These are phyloP conservation scores for Nicotiana rustica DNA, from an alignment of 305 asterid species.

Conservation along the genomic window DNA sequence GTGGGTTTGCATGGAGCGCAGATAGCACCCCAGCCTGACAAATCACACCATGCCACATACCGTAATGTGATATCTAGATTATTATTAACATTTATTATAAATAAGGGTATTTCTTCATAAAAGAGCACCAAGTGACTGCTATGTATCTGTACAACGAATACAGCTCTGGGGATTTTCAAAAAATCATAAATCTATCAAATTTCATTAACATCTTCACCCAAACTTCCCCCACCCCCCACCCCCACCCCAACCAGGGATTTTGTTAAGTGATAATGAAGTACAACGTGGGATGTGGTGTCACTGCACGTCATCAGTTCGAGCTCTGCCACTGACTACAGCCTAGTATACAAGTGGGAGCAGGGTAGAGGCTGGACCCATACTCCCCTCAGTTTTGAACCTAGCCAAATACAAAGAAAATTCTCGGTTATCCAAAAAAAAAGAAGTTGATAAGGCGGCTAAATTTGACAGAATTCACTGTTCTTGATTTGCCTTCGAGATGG, in stretches of 20 bases:
- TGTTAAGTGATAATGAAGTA: background rate
- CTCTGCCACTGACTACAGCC: conserved; percentile 7
- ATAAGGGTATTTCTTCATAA: background rate
- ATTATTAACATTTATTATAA: background rate
- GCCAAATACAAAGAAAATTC: background rate
- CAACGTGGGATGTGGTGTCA: background rate
- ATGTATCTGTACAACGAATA: background rate
- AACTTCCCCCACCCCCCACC: background rate
- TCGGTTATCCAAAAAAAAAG: background rate
- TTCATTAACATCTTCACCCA: background rate
- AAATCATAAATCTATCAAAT: background rate
- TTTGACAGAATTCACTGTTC: background rate
- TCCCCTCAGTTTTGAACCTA: background rate
- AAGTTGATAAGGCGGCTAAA: background rate
- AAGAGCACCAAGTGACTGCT: background rate
- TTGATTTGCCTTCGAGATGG: background rate
- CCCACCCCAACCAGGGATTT: background rate
- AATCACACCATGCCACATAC: background rate
- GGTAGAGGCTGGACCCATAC: background rate
- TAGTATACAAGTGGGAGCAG: background rate
- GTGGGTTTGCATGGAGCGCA: background rate
- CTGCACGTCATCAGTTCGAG: background rate
- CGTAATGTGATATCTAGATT: background rate
- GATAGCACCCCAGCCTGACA: background rate
- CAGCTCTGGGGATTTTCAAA: background rate